Base-by-base conservation (phyloP, 2,329 filamentous ascomycete species). In the Ceratocystis lukuohia region DNA sequence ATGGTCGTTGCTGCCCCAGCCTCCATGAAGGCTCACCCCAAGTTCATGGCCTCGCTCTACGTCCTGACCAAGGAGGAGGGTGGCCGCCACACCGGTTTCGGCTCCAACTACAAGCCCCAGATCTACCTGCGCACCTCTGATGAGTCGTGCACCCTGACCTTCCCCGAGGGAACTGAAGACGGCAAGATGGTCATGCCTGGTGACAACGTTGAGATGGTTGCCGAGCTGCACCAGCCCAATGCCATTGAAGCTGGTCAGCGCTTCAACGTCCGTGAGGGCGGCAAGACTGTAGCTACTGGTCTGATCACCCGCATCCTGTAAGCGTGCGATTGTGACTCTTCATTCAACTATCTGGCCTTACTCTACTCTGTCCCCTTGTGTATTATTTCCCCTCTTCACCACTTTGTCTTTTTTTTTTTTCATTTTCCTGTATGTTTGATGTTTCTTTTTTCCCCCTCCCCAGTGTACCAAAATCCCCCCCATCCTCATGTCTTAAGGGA, bases 231-330 rank as follows among this genome's bases (percentile, higher is more conserved):
- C 78, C 81, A 88, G 78, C 90, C 93, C 70, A 84, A 95, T 73
- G 93, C 93, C 68, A 79, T 96, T 70, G 94, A 99, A 80, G 80
- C 84, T 69, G 93, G 94, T 72, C 91, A 96, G 82, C 89, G 94
- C 73, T 94, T 99, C 85, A 99, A 97, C 82, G 86, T 99, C 75
- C 90, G 94, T 78, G 94, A 99, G 82, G 94, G 94, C 80, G 92
- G 93, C 73, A 86, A 90, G 72, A 94, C 89, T 68, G 88, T 94
- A 67, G 89, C 89, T 72, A 94, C 89, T 72, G 89, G 89, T 77
- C 80, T 94, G 72, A 82, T 91, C 72, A 94, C 89, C 70, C 86
- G 87, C 73, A 86, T 94, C 74, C 69, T 85, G 65, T 77, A 82
- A 73, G 53, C 44, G 56, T 59, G 20, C 25, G 44, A 12, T 41